phyloP scores from a whole-genome alignment of 2,329 filamentous ascomycete genomes.

The Grosmannia penicillata region DNA sequence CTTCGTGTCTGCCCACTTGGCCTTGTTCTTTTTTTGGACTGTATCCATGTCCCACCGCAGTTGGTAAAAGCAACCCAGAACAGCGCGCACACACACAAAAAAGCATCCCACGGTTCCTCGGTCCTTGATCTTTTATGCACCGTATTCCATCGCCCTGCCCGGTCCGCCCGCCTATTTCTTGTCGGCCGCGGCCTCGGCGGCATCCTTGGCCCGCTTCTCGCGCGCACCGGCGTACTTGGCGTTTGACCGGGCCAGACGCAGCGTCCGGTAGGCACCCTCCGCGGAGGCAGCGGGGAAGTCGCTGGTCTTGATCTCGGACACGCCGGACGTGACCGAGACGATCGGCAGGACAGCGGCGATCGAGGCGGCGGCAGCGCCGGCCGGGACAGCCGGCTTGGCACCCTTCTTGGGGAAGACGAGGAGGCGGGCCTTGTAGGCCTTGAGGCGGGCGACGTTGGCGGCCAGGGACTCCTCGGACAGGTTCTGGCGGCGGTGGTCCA shows the following conservation, averaged over 20 bases:
- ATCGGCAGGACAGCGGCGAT: conserved; percentile 56
- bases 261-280: conserved; percentile 63
- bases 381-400: conserved; percentile 83
- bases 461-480: conserved; percentile 89
- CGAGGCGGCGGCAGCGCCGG: conserved; percentile 54
- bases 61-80: conserved; percentile 1
- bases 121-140: neutral
- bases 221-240: conserved; percentile 67
- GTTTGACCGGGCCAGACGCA: conserved; percentile 74
- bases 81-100: neutral
- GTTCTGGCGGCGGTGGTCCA: conserved; percentile 95
- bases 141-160: neutral
- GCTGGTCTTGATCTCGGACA: conserved; percentile 69
- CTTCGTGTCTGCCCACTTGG: no score
- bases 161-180: conserved; percentile 64
- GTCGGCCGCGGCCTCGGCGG: conserved; percentile 66
- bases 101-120: neutral
- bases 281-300: conserved; percentile 67
- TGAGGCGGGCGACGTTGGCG: conserved; percentile 91
- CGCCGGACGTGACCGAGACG: conserved; percentile 45
- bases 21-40: neutral
- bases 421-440: conserved; percentile 91
- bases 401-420: conserved; percentile 96
- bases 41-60: neutral
- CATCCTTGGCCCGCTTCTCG: conserved; percentile 88